A percentile compares a stretch with the other conserved stretches of the same genome.
Evolutionary conservation across 1,284 basidiomycete genomes (phyloP).

Genomic region (Ceratobasidium sp.): DNA sequence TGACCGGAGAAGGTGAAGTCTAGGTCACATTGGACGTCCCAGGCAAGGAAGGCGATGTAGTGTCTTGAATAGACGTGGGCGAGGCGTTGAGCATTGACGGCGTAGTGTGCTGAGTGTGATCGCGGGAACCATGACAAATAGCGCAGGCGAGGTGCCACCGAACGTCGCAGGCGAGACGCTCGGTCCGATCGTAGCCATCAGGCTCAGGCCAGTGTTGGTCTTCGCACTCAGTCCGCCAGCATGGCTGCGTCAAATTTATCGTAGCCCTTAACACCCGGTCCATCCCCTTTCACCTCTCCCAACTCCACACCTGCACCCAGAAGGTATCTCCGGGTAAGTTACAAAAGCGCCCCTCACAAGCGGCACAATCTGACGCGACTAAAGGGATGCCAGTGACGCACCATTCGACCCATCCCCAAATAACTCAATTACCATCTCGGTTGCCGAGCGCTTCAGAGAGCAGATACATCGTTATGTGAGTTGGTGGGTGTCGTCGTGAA

Average conservation of each 20-base stretch:
- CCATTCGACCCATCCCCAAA: neutral
- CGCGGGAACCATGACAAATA: too few species aligned
- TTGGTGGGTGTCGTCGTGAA: too few species aligned
- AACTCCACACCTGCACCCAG: neutral
- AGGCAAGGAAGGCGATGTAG: constrained; percentile 8
- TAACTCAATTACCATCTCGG: too few species aligned
- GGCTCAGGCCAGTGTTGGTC: neutral
- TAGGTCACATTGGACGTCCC: neutral
- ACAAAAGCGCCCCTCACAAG: constrained; percentile 5
- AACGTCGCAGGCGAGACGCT: constrained; percentile 7
- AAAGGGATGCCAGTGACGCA: constrained; percentile 1
- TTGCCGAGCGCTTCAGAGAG: too few species aligned
- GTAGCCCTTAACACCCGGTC: neutral
- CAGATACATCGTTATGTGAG: neutral
- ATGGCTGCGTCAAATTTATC: too few species aligned
- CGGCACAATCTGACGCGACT: neutral
- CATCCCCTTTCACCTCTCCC: neutral
- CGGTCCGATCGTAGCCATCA: neutral
- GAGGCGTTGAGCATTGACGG: constrained; percentile 17
- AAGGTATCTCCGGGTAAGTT: neutral
- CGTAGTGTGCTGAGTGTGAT: neutral
- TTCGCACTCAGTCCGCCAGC: too few species aligned
- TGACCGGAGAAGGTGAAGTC: neutral
- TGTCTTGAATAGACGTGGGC: neutral
- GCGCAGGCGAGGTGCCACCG: neutral